Percentiles rank a stretch among this genome's conserved stretches.
Conservation (phyloP, 768 basidiomycete species). For the Tephrocybe sp. region DNA sequence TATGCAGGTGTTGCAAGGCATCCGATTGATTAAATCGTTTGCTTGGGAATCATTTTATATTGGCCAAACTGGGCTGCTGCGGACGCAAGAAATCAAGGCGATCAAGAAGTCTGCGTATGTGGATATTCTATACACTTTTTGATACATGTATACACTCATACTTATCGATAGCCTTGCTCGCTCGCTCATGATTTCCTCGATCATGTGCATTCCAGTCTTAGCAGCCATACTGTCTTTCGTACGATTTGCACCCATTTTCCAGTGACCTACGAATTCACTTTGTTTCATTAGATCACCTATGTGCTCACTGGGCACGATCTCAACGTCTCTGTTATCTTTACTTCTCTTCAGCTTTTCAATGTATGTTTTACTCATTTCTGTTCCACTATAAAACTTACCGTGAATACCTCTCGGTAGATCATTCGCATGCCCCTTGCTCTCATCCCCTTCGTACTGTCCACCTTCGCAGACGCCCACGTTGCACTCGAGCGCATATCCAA, state of each 20-base stretch:
- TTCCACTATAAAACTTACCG: neutral
- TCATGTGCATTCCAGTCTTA: conserved; percentile 52
- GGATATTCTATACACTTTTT: neutral
- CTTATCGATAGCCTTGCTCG: conserved; percentile 25
- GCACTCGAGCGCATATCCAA: conserved; percentile 43
- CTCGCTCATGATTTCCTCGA: conserved; percentile 36
- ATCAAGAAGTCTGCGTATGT: conserved; percentile 36
- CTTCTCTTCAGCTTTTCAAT: conserved; percentile 57
- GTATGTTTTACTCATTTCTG: conserved; percentile 16
- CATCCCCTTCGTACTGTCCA: conserved; percentile 51
- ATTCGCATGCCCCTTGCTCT: conserved; percentile 52
- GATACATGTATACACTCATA: neutral
- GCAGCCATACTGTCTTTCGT: conserved; percentile 51
- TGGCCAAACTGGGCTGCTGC: conserved; percentile 33
- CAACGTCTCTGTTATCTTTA: conserved; percentile 51
- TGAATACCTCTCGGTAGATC: conserved; percentile 30
- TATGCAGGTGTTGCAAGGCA: conserved; percentile 55
- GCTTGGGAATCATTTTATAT: conserved; percentile 55
- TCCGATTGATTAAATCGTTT: conserved; percentile 62
- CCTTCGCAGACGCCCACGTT: conserved; percentile 44
- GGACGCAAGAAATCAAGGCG: conserved; percentile 35
- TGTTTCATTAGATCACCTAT: conserved; percentile 52
- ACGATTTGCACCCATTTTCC: conserved; percentile 12
- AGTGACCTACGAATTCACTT: neutral
- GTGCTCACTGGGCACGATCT: conserved; percentile 51